Evolutionary conservation across 2,329 filamentous ascomycete species (phyloP), one percentile per base, ranked within the genome.

Genomic region (Fusarium sp.): DNA sequence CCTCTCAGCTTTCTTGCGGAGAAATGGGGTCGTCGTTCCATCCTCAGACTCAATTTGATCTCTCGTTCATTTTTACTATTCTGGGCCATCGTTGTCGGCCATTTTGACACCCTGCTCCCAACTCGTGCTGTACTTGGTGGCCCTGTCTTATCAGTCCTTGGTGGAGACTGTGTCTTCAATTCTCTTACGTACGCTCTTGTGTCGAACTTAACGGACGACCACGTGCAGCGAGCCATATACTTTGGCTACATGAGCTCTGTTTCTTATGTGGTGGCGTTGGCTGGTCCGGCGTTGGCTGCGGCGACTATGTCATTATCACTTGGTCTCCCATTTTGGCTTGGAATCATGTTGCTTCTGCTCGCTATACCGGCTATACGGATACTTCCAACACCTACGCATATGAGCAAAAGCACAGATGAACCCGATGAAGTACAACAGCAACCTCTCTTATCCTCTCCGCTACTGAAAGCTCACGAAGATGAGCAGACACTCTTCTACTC

Each of bases 211-310:
- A 82, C 83, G 0, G 79, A 83, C 7, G 82, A 85, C 50, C 76
- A 79, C 44, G 78, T 82, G 8, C 74, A 80, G 76, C 82, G 83
- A 9, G 83, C 83, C 10, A 82, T 82, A 3, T 84, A 83, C 67
- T 85, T 85, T 68, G 83, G 83, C 33, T 84, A 83, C 73, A 83
- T 84, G 76, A 83, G 82, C 67, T 83, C 83, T 4, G 72, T 84
- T 8, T 79, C 83, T 4, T 84, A 84, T 49, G 79, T 84, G 0
- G 81, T 85, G 15, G 80, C 80, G 2, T 76, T 84, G 16, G 75
- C 83, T 4, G 83, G 83, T 0, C 83, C 83, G 0, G 82, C 82
- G 0, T 70, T 85, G 13, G 82, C 83, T 8, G 81, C 82, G 2
- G 78, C 78, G 3, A 81, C 81, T 10, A 85, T 85, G 83, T 79